These are phyloP conservation scores for Saturnispora ahearnii DNA, from an alignment of 805 yeast species.

Conservation along the genomic window DNA sequence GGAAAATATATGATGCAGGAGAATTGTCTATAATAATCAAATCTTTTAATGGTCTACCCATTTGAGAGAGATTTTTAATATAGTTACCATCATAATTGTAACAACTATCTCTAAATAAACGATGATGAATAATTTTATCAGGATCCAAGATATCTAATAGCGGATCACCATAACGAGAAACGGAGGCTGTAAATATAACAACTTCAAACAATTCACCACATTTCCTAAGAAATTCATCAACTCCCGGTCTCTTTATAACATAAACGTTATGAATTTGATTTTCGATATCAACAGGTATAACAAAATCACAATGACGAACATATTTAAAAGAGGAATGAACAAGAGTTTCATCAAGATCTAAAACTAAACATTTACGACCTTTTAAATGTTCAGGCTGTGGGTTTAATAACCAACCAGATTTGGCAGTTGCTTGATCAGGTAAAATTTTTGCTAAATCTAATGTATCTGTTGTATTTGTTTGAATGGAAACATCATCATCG, in stretches of 20 bases:
- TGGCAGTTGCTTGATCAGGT: constrained; percentile 61
- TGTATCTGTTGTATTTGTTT: constrained; percentile 28
- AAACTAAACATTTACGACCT: constrained; percentile 73
- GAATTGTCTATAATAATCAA: constrained; percentile 91
- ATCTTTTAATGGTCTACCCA: constrained; percentile 85
- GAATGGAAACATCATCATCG: constrained; percentile 25
- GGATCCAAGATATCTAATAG: constrained; percentile 78
- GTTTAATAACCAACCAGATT: constrained; percentile 59
- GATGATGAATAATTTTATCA: constrained; percentile 71
- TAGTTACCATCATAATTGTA: constrained; percentile 90
- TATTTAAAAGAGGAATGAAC: constrained; percentile 94
- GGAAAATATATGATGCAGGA: constrained; percentile 96
- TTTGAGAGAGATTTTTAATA: constrained; percentile 85
- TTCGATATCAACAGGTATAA: constrained; percentile 95
- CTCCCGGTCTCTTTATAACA: constrained; percentile 96
- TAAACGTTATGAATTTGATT: constrained; percentile 87
- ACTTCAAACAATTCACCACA: constrained; percentile 89
- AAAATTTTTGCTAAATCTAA: constrained; percentile 58
- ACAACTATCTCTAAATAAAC: constrained; percentile 91
- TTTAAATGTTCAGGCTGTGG: constrained; percentile 40
- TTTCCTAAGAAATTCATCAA: constrained; percentile 76
- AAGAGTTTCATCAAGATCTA: constrained; percentile 92
- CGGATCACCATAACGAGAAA: constrained; percentile 93
- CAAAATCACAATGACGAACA: constrained; percentile 88
- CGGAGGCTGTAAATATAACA: constrained; percentile 95